These are phyloP conservation scores for Aurinia saxatilis DNA, from an alignment of 345 rosid genomes.

Conservation along the genomic window DNA sequence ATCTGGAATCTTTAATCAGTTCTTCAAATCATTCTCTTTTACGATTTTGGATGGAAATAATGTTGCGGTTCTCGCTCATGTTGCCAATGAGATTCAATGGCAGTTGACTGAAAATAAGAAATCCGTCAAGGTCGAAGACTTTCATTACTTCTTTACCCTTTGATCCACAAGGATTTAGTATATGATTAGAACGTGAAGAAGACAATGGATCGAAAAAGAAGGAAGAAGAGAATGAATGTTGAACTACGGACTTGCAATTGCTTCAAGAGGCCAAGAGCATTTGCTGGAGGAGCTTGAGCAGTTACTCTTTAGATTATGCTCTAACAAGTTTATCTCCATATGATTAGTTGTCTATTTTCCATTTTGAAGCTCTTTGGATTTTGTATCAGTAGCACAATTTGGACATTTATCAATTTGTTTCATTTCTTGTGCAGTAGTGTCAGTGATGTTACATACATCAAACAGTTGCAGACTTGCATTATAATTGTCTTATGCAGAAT, in stretches of 20 bases:
- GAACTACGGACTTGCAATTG: conserved; percentile 79
- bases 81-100: conserved; percentile 84
- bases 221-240: conserved; percentile 30
- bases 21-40: too few species aligned
- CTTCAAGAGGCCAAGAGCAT: conserved; percentile 74
- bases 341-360: too few species aligned
- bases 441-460: too few species aligned
- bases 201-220: not conserved
- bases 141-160: conserved; percentile 85
- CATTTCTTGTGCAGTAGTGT: too few species aligned
- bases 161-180: conserved; percentile 28
- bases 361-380: too few species aligned
- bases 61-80: conserved; percentile 68
- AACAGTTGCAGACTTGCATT: too few species aligned
- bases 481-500: too few species aligned
- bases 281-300: conserved; percentile 56
- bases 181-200: conserved; percentile 35
- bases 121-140: conserved; percentile 66
- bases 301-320: too few species aligned
- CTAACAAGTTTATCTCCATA: too few species aligned
- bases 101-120: conserved; percentile 65
- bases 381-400: too few species aligned
- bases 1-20: too few species aligned
- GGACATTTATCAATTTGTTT: too few species aligned
- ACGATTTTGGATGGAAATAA: conserved; percentile 46